These are phyloP conservation scores for Eucalyptus victrix DNA, from an alignment of 345 rosid genomes.

Conservation along the genomic window DNA sequence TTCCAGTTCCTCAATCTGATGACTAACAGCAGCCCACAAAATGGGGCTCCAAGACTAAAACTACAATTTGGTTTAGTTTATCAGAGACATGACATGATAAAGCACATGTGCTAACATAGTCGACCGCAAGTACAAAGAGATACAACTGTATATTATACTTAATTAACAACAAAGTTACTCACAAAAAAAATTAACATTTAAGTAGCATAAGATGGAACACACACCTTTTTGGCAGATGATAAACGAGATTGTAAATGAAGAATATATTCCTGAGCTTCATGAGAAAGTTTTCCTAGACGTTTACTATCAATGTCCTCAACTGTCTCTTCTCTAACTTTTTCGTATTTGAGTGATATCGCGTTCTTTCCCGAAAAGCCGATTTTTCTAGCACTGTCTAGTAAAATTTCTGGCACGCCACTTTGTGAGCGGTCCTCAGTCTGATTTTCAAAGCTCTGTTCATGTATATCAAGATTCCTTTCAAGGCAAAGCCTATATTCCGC, in stretches of 20 bases:
- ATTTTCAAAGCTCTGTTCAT: constrained; percentile 31
- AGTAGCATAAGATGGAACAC: neutral
- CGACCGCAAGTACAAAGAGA: neutral
- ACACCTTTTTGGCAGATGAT: constrained; percentile 68
- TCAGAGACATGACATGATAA: neutral
- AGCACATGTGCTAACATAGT: neutral
- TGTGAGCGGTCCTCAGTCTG: constrained; percentile 16
- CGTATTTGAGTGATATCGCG: constrained; percentile 14
- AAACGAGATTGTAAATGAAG: constrained; percentile 62
- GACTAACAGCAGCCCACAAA: neutral
- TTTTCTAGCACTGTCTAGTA: constrained; percentile 10
- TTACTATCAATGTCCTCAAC: constrained; percentile 18
- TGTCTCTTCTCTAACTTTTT: constrained; percentile 9
- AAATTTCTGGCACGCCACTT: constrained; percentile 20
- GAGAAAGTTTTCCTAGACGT: constrained; percentile 52
- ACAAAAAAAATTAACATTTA: neutral
- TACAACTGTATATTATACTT: neutral
- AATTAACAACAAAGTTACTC: neutral
- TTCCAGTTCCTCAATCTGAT: neutral
- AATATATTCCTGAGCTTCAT: constrained; percentile 65
- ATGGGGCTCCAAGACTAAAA: neutral
- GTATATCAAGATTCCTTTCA: constrained; percentile 57
- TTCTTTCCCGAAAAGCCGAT: constrained; percentile 11
- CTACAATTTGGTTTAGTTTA: neutral
- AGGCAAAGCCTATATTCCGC: constrained; percentile 95